Evolutionary conservation across 2,329 filamentous ascomycete genomes (phyloP), one percentile per base, ranked within the genome.

Genomic region (Lasiodiplodia hormozganensis): DNA sequence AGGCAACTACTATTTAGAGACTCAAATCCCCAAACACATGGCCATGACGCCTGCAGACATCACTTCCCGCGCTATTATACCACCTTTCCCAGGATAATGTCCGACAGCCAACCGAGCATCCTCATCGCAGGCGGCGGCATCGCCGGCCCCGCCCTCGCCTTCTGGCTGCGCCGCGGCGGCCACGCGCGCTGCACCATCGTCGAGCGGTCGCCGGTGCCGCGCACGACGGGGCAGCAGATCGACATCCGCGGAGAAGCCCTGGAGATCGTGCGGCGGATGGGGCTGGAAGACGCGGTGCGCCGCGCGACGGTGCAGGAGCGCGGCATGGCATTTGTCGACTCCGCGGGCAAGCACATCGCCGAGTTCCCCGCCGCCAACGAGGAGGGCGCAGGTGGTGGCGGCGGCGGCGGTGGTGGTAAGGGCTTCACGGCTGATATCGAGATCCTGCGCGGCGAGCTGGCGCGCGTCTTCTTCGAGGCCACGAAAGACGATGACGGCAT

Each of bases 201-300:
- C 18, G 83, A 85, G 68, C 80, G 81, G 21, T 79, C 79, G 1
- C 70, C 81, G 0, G 60, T 70, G 18, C 77, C 80, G 16, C 76
- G 82, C 14, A 75, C 74, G 4, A 79, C 79, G 28, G 83, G 83
- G 2, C 82, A 83, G 69, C 78, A 82, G 23, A 74, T 85, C 51
- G 83, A 85, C 70, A 78, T 85, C 3, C 81, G 82, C 34, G 81
- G 77, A 2, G 71, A 77, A 5, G 82, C 79, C 0, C 75, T 84
- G 18, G 74, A 80, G 7, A 75, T 83, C 14, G 80, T 84, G 54
- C 72, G 74, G 25, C 76, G 75, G 43, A 77, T 84, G 70, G 81
- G 80, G 1, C 70, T 84, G 18, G 76, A 81, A 56, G 70, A 73
- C 1, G 73, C 73, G 0, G 76, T 85, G 36, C 43, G 77, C 78